Evolutionary conservation across 306 rosid genomes (phyloP).

Genomic region (Fragaria vesca): DNA sequence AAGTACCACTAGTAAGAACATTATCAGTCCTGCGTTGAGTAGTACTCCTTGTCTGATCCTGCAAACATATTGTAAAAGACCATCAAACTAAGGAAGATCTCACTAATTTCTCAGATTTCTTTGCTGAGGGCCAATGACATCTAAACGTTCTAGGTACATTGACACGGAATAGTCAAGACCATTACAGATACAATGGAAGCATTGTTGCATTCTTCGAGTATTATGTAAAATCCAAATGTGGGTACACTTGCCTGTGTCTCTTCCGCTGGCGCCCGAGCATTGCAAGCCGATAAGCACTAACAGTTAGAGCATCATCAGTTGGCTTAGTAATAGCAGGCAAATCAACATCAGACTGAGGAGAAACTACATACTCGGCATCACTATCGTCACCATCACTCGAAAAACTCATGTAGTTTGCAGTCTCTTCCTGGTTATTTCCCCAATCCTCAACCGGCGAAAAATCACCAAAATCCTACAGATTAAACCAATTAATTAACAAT

Average conservation of each 20-base stretch:
- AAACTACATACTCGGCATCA: slow-evolving; percentile 55
- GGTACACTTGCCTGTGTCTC: slow-evolving; percentile 64
- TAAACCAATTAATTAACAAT: neutral
- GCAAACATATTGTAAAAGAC: slow-evolving; percentile 37
- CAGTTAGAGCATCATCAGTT: slow-evolving; percentile 53
- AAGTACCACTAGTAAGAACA: slow-evolving; percentile 54
- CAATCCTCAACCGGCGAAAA: slow-evolving; percentile 54
- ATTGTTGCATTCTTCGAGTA: neutral
- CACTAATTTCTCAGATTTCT: neutral
- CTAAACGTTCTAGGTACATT: neutral
- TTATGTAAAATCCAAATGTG: neutral
- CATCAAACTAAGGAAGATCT: slow-evolving; percentile 23
- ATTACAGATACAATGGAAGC: neutral
- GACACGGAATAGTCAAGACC: neutral
- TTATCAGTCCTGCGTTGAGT: slow-evolving; percentile 56
- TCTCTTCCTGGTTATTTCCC: slow-evolving; percentile 37
- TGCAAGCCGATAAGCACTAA: slow-evolving; percentile 69
- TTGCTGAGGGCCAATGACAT: too few relatives aligned
- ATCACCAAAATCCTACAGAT: slow-evolving; percentile 59
- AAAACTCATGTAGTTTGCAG: slow-evolving; percentile 37
- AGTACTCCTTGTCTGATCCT: slow-evolving; percentile 66
- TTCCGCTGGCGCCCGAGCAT: slow-evolving; percentile 55
- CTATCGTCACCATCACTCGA: slow-evolving; percentile 80
- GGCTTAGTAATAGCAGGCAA: slow-evolving; percentile 59
- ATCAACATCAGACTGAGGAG: slow-evolving; percentile 62